A percentile compares a stretch with the other conserved stretches of the same genome.
These are phyloP conservation scores for Yamadazyma siamensis DNA, from an alignment of 1,139 yeast species.

Conservation along the genomic window DNA sequence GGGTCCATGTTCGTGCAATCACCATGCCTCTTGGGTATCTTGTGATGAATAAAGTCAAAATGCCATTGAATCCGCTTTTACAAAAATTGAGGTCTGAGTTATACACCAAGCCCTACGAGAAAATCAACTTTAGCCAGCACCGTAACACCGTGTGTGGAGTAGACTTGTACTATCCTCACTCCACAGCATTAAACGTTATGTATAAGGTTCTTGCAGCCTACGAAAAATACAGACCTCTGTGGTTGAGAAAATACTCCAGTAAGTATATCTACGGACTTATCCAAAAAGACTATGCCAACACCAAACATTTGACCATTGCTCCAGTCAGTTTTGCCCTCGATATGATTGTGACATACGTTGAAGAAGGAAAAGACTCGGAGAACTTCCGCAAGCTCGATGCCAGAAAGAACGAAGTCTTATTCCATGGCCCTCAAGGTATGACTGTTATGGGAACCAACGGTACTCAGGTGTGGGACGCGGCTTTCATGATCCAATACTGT, in stretches of 20 bases:
- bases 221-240: conserved; percentile 73
- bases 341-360: conserved; percentile 62
- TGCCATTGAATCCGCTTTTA: conserved; percentile 64
- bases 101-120: conserved; percentile 58
- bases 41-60: conserved; percentile 53
- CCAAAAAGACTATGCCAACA: conserved; percentile 71
- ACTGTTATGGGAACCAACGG: conserved; percentile 97
- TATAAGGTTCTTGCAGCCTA: conserved; percentile 61
- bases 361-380: conserved; percentile 68
- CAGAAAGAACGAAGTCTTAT: conserved; percentile 73
- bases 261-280: conserved; percentile 59
- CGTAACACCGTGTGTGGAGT: conserved; percentile 88
- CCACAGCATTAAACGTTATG: conserved; percentile 58
- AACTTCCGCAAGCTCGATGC: conserved; percentile 54
- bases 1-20: conserved; percentile 97
- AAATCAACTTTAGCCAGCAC: conserved; percentile 64
- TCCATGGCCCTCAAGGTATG: conserved; percentile 89
- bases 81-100: conserved; percentile 71
- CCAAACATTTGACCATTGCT: conserved; percentile 83
- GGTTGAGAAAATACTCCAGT: conserved; percentile 58
- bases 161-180: conserved; percentile 92
- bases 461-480: conserved; percentile 95
- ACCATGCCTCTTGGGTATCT: conserved; percentile 86
- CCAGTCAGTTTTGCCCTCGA: conserved; percentile 91
- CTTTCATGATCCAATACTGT: conserved; percentile 83